Evolutionary conservation across 306 rosid genomes (phyloP), one percentile per base, ranked within the genome.

Genomic region (Prunus mume): DNA sequence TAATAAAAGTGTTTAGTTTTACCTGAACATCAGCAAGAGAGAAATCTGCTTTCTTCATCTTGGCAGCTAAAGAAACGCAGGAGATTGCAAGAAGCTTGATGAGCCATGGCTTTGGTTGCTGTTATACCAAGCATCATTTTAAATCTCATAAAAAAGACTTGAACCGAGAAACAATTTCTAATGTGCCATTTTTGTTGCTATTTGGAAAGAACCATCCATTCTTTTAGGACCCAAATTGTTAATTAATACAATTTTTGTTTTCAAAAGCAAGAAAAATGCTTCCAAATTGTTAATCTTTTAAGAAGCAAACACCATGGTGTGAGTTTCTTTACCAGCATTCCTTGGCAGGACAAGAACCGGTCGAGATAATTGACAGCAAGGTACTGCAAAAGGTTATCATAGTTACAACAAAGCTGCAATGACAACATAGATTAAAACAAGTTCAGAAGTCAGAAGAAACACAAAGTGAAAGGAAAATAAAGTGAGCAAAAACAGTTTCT

Each of bases 71-170:
- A 65, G 97, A 90, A 76, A 89, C 85, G 76, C 98, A 92, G 28
- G 96, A 76, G 24, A 92, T 65, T 38, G 97, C 95, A 79, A 95
- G 84, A 19, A 95, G 96, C 86, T 87, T 84, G 56, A 88, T 73
- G 55, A 91, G 76, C 98, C 98, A 95, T 79, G 93, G 91, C 83
- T 95, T 87, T 62, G 89, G 90, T 71, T 92, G 78, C 97, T 95
- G 88, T 62, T 50, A 75, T n/a, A 81, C 28, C 75, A 76, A 75
- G 20, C 47, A 75, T 55, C 20, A 24, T 52, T 58, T 88, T 82
- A 86, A 87, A 88, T 83, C 81, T 74, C 63, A 32, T 56, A 32
- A 27, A 73, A 34, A 9, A 7, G 51, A 50, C 12, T 78, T 18
- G 65, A 81, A 62, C 66, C 75, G 69, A 58, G n/a, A 56, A 64